phyloP scores from a whole-genome alignment of 805 yeast genomes.

The Martiniozyma abietophila region DNA sequence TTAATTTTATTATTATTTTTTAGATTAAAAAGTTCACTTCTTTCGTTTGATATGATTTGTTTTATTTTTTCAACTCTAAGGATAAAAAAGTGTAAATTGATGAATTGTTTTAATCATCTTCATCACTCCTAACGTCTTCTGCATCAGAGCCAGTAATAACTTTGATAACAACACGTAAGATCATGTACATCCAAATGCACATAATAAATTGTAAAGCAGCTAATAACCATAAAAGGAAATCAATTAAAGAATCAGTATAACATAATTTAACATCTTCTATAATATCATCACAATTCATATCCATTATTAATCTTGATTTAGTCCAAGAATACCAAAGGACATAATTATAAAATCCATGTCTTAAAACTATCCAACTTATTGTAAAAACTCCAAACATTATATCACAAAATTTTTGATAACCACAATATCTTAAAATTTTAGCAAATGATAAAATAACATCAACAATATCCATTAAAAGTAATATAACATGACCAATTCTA shows the following conservation, averaged over 20 bases:
- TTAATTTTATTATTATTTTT: no score
- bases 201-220: conserved; percentile 59
- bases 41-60: background rate
- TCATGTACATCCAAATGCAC: conserved; percentile 67
- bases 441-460: conserved; percentile 68
- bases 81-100: no score
- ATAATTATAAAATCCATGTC: conserved; percentile 70
- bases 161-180: conserved; percentile 57
- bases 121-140: conserved; percentile 83
- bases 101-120: no score
- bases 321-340: conserved; percentile 50
- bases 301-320: conserved; percentile 38
- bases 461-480: conserved; percentile 75
- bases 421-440: conserved; percentile 68
- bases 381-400: conserved; percentile 58
- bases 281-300: conserved; percentile 31
- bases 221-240: conserved; percentile 45
- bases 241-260: conserved; percentile 37
- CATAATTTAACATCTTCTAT: conserved; percentile 30
- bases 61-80: no score
- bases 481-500: conserved; percentile 68
- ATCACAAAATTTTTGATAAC: conserved; percentile 54
- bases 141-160: conserved; percentile 69
- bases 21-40: background rate
- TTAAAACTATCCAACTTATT: conserved; percentile 55